Evolutionary conservation across 179 eudicot genomes (phyloP), one percentile per base, ranked within the genome.

Genomic region (Corrigiola litoralis): DNA sequence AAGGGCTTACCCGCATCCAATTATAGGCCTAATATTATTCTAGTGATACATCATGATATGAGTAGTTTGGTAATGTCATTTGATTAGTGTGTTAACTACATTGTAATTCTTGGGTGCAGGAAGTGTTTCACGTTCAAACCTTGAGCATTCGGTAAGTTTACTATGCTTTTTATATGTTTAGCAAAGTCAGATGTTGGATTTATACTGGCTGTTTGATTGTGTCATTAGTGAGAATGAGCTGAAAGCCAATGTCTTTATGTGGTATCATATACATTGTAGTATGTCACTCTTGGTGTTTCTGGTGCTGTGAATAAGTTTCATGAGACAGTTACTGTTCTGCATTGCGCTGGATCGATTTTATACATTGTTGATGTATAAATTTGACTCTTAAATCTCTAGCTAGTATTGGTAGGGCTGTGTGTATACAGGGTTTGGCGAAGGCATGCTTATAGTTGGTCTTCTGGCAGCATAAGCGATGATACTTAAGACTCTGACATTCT

Each of bases 101-200:
- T 41, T 52, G 17, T 33, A 61, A 6, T 42, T 11, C 59, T n/a
- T 58, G 17, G 49, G 27, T 45, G 56, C 72, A 79, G 82, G 82
- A 53, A 37, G 27, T 32, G 33, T 75, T 53, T 79, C 82, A 48
- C 8, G 32, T 4, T 55, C 71, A 40, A 24, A 52, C 27, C 4
- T 68, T 25, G 72, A 79, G 46, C 49, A 75, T 2, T 63, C 82
- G 34, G 82, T 79, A 68, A 63, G 74, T 33, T 56, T 7, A 1
- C 1, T 21, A 8, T 51, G 12, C 44, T 32, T 57, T 24, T 45
- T 21, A 4, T 18, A 27, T 44, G 7, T 28, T 51, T 24, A 6
- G 27, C 1, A 16, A 37, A 23, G 38, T 52, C 11, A 18, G 56
- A 17, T 10, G 31, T 3, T 38, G 36, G 16, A 34, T 6, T 49